These are phyloP conservation scores for Spizellomyces sp. DNA, from an alignment of 192 early-diverging fungal genomes.

Conservation along the genomic window DNA sequence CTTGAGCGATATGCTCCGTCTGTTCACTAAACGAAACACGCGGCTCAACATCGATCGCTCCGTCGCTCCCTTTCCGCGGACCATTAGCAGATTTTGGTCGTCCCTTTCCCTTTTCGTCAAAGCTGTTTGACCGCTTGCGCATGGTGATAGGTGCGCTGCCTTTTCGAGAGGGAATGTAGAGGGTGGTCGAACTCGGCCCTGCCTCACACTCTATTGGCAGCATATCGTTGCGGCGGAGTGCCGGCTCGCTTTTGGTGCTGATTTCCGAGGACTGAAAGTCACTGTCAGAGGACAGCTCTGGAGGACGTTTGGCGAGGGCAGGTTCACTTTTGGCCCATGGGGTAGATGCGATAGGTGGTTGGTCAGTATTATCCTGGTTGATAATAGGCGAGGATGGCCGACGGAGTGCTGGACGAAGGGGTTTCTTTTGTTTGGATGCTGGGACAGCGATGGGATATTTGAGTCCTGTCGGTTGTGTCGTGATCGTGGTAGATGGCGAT, in stretches of 20 bases:
- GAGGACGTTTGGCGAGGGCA: neutral
- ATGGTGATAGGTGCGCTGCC: neutral
- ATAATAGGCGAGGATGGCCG: slow-evolving; percentile 14
- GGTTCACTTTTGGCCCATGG: neutral
- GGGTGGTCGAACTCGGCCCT: neutral
- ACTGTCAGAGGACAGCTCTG: neutral
- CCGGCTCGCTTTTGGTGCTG: neutral
- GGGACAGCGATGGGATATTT: neutral
- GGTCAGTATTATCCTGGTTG: neutral
- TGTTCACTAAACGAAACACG: slow-evolving; percentile 20
- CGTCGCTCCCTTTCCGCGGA: slow-evolving; percentile 16
- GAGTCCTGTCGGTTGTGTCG: neutral
- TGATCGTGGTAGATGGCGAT: too few species aligned
- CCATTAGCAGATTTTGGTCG: slow-evolving; percentile 2
- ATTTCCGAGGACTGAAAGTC: neutral
- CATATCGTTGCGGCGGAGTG: neutral
- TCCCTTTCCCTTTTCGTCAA: neutral
- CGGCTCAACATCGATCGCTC: slow-evolving; percentile 8
- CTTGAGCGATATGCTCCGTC: neutral
- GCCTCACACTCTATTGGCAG: too few species aligned
- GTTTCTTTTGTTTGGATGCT: slow-evolving; percentile 10
- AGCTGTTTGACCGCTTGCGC: neutral
- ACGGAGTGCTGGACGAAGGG: slow-evolving; percentile 23
- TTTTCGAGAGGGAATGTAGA: neutral
- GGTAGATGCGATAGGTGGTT: neutral